Conservation (phyloP, 768 basidiomycete species). For the Auriscalpium orientale region DNA sequence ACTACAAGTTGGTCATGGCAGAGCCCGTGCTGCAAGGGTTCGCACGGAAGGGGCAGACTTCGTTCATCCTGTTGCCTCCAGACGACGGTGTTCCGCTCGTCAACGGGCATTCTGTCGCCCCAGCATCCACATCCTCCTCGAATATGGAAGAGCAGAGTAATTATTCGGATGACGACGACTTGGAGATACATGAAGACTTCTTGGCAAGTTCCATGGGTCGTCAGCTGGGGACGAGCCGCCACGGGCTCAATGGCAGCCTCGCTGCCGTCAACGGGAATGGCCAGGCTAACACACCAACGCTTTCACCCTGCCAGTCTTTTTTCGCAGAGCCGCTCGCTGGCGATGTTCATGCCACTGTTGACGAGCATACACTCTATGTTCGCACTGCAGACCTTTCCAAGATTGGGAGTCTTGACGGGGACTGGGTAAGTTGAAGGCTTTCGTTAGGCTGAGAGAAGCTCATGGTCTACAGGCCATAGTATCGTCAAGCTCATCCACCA, state of each 20-base stretch:
- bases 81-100: constrained; percentile 8
- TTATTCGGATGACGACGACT: constrained; percentile 14
- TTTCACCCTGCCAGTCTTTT: constrained; percentile 12
- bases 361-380: constrained; percentile 54
- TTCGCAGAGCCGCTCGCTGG: constrained; percentile 24
- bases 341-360: constrained; percentile 29
- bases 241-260: background rate
- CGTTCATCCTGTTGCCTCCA: constrained; percentile 11
- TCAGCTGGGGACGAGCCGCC: constrained; percentile 3
- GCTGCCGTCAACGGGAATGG: background rate
- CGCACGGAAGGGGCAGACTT: constrained; percentile 9
- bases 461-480: constrained; percentile 42
- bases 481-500: constrained; percentile 11
- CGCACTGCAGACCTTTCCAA: constrained; percentile 55
- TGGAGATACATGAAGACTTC: constrained; percentile 73
- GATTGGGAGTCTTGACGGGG: constrained; percentile 62
- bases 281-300: background rate
- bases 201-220: constrained; percentile 25
- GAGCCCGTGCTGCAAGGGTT: constrained; percentile 14
- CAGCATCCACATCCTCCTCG: background rate
- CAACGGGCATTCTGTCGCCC: constrained; percentile 1
- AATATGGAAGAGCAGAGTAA: constrained; percentile 2
- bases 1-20: constrained; percentile 11
- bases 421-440: constrained; percentile 54
- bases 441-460: background rate